Conservation (phyloP, 1,284 basidiomycete species). For the Fomes fomentarius region DNA sequence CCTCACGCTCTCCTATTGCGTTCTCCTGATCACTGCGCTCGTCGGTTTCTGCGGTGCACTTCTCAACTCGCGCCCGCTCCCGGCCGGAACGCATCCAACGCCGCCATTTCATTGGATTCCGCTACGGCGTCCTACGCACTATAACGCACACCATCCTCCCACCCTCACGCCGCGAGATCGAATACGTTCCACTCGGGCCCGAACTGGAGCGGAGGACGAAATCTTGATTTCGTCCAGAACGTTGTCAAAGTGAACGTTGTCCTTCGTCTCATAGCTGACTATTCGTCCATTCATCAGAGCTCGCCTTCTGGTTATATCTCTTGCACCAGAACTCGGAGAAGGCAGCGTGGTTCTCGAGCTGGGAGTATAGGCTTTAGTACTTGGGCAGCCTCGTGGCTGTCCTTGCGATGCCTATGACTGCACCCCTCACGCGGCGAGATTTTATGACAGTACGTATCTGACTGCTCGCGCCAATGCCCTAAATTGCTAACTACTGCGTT, state of each 20-base stretch:
- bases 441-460: constrained; percentile 51
- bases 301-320: constrained; percentile 78
- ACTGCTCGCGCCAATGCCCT: not conserved
- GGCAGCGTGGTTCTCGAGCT: constrained; percentile 64
- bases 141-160: too few species aligned
- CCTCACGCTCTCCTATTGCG: constrained; percentile 59
- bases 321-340: constrained; percentile 69
- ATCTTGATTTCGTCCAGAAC: too few species aligned
- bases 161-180: too few species aligned
- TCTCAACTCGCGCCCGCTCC: constrained; percentile 74
- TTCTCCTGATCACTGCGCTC: constrained; percentile 65
- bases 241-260: too few species aligned
- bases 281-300: too few species aligned
- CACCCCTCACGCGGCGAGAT: constrained; percentile 56
- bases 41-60: constrained; percentile 70
- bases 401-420: constrained; percentile 69
- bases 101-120: too few species aligned
- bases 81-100: too few species aligned
- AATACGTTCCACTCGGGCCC: too few species aligned
- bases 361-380: constrained; percentile 42
- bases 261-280: too few species aligned
- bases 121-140: too few species aligned
- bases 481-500: not conserved
- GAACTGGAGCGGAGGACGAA: too few species aligned
- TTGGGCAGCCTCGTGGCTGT: constrained; percentile 60